Evolutionary conservation across 495 filamentous ascomycete species (phyloP).

Genomic region (Talaromyces nanjingensis): DNA sequence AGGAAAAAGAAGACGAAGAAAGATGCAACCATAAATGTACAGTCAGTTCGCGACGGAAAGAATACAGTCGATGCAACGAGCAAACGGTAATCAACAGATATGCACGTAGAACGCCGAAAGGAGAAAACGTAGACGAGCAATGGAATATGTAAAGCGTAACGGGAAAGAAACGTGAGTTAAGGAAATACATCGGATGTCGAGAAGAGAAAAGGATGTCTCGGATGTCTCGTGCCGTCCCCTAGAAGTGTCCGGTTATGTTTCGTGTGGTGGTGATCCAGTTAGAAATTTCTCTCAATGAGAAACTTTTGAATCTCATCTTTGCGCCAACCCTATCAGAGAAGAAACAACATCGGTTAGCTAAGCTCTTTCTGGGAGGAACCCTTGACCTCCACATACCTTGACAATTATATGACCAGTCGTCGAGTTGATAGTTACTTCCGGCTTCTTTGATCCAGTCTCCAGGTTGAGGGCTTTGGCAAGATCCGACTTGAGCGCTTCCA

Average conservation of each 20-base stretch:
- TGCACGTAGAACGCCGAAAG: conserved; percentile 6
- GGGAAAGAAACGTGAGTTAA: conserved; percentile 11
- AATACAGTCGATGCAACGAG: neutral
- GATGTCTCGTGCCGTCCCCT: neutral
- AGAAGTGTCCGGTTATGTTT: neutral
- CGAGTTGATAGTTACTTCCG: conserved; percentile 49
- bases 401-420: conserved; percentile 59
- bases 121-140: conserved; percentile 7
- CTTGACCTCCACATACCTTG: conserved; percentile 38
- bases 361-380: neutral
- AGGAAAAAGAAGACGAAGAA: neutral
- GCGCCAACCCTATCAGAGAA: conserved; percentile 37
- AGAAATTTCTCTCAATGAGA: conserved; percentile 41
- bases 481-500: conserved; percentile 44
- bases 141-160: conserved; percentile 11
- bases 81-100: conserved; percentile 2
- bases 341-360: neutral
- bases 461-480: conserved; percentile 43
- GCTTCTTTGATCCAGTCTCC: conserved; percentile 28
- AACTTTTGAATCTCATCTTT: conserved; percentile 43
- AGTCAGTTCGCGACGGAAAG: neutral
- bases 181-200: conserved; percentile 10
- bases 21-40: conserved; percentile 10
- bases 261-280: conserved; percentile 10
- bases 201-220: conserved; percentile 5